Evolutionary conservation across 148 eudicot species (phyloP).

Genomic region (Tetragonia tetragonoides): DNA sequence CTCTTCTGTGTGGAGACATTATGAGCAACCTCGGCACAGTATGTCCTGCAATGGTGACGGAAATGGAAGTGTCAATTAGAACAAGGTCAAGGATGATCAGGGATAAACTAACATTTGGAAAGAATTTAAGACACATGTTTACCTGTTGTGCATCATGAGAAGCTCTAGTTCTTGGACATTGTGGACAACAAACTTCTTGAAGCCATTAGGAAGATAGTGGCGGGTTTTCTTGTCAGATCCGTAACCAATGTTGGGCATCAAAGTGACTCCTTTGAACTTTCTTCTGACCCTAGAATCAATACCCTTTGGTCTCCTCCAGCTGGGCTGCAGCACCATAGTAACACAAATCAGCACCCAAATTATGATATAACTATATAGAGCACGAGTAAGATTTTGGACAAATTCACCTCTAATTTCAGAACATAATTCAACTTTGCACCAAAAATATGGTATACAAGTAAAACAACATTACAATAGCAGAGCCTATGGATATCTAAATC

Average conservation of each 20-base stretch:
- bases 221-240: conserved; percentile 33
- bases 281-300: conserved; percentile 27
- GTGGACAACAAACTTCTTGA: conserved; percentile 43
- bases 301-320: conserved; percentile 33
- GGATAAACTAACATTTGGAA: background rate
- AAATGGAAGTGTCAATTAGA: background rate
- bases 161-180: conserved; percentile 36
- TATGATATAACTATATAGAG: background rate
- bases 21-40: conserved; percentile 29
- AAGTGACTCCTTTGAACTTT: conserved; percentile 28
- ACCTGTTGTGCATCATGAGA: conserved; percentile 43
- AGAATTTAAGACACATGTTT: background rate
- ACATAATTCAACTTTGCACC: too few species aligned
- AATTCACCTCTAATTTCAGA: too few species aligned
- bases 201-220: conserved; percentile 37
- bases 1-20: conserved; percentile 26
- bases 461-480: too few species aligned
- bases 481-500: too few species aligned
- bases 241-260: conserved; percentile 43
- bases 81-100: background rate
- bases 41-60: conserved; percentile 8
- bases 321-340: conserved; percentile 8
- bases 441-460: too few species aligned
- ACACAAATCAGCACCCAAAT: background rate
- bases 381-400: too few species aligned